A percentile compares a stretch with the other conserved stretches of the same genome.
phyloP scores from a whole-genome alignment of 148 eudicot genomes.

The Vaccinium corymbosum region DNA sequence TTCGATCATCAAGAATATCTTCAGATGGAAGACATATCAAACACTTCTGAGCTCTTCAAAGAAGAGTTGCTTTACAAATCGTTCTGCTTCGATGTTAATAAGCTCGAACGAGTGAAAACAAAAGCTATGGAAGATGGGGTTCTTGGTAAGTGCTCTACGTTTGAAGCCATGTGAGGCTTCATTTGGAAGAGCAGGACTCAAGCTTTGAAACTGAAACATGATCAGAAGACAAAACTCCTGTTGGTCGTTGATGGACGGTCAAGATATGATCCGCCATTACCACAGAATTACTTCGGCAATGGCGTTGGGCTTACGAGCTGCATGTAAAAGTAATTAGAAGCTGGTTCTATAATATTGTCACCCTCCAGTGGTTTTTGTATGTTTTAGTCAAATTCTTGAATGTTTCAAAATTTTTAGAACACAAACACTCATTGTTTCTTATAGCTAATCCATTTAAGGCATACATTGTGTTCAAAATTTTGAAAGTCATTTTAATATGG shows the following conservation, averaged over 20 bases:
- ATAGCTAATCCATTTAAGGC: no score
- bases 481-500: no score
- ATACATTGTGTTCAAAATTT: no score
- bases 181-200: constrained; percentile 13
- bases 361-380: no score
- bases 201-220: background rate
- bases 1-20: background rate
- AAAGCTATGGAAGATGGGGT: constrained; percentile 2
- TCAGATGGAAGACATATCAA: background rate
- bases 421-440: no score
- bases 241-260: constrained; percentile 11
- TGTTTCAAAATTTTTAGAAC: no score
- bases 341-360: no score
- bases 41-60: background rate
- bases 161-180: constrained; percentile 6
- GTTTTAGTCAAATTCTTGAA: no score
- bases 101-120: background rate
- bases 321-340: no score
- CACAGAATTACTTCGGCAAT: background rate
- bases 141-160: background rate
- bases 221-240: constrained; percentile 13
- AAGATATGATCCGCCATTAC: constrained; percentile 8
- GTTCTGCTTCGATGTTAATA: background rate
- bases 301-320: constrained; percentile 9
- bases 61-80: background rate